A percentile compares a stretch with the other conserved stretches of the same genome.
Conservation (phyloP, 2,329 filamentous ascomycete species). For the Phialophora expanda region DNA sequence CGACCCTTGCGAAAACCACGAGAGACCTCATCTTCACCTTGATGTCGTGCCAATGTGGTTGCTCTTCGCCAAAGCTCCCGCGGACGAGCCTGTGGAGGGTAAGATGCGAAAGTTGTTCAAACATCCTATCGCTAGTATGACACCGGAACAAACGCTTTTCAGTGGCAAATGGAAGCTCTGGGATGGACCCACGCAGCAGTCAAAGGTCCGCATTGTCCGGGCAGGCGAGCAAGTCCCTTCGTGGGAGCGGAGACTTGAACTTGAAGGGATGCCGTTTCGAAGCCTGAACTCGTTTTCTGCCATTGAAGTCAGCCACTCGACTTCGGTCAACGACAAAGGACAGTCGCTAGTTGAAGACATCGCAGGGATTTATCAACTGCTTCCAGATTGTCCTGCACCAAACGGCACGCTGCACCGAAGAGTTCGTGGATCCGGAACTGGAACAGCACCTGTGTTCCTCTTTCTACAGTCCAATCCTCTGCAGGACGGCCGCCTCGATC, state of each 20-base stretch:
- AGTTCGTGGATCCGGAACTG: not conserved
- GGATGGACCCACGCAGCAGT: conserved; percentile 41
- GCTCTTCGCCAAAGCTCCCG: conserved; percentile 54
- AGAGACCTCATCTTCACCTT: conserved; percentile 28
- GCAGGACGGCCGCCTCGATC: conserved; percentile 55
- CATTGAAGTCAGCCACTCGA: conserved; percentile 30
- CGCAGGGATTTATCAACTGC: conserved; percentile 24
- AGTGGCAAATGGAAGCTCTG: conserved; percentile 54
- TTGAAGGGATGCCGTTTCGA: conserved; percentile 47
- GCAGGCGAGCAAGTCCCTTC: conserved; percentile 44
- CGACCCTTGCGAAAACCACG: not conserved
- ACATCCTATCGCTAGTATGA: conserved; percentile 57
- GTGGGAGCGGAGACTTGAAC: conserved; percentile 50
- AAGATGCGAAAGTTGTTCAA: conserved; percentile 50
- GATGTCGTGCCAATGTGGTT: conserved; percentile 51
- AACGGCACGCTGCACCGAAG: conserved; percentile 27
- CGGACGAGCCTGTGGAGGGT: conserved; percentile 47
- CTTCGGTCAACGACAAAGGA: not conserved
- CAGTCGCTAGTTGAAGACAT: conserved; percentile 3
- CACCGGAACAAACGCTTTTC: conserved; percentile 42
- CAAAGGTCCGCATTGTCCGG: conserved; percentile 48
- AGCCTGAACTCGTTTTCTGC: conserved; percentile 42
- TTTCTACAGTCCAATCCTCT: conserved; percentile 63
- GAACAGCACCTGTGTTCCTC: conserved; percentile 53
- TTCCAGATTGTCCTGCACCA: conserved; percentile 32